Evolutionary conservation across 2,329 filamentous ascomycete species (phyloP).

Genomic region (Colletotrichum chrysophilum): DNA sequence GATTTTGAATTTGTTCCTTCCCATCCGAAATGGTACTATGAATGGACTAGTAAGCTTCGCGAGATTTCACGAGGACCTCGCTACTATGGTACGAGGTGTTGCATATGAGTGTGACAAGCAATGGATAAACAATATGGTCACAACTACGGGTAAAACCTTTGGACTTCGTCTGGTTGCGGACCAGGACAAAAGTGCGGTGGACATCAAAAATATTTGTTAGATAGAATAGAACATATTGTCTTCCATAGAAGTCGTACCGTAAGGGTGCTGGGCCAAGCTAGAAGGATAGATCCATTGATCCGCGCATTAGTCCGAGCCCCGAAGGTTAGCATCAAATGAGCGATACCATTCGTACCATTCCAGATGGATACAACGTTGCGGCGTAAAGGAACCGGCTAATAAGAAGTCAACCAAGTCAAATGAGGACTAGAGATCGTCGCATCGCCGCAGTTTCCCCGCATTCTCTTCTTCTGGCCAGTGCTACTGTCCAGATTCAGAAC

Average conservation of each 20-base stretch:
- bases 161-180: background rate
- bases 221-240: background rate
- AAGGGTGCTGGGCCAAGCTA: background rate
- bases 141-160: background rate
- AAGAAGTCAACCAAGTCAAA: background rate
- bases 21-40: rapidly evolving
- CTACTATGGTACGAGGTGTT: background rate
- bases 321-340: background rate
- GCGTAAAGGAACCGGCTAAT: background rate
- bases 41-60: rapidly evolving
- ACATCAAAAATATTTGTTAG: background rate
- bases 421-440: background rate
- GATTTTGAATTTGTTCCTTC: background rate
- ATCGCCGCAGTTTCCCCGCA: background rate
- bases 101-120: background rate
- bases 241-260: background rate
- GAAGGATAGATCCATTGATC: background rate
- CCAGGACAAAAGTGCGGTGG: background rate
- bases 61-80: background rate
- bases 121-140: background rate
- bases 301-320: background rate
- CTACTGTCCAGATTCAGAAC: background rate
- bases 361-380: background rate
- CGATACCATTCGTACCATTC: background rate
- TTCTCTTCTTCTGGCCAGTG: background rate